Percentiles rank a stretch among this genome's conserved stretches.
These are phyloP conservation scores for Piper longum DNA, from an alignment of 164 flowering plant species.

Conservation along the genomic window DNA sequence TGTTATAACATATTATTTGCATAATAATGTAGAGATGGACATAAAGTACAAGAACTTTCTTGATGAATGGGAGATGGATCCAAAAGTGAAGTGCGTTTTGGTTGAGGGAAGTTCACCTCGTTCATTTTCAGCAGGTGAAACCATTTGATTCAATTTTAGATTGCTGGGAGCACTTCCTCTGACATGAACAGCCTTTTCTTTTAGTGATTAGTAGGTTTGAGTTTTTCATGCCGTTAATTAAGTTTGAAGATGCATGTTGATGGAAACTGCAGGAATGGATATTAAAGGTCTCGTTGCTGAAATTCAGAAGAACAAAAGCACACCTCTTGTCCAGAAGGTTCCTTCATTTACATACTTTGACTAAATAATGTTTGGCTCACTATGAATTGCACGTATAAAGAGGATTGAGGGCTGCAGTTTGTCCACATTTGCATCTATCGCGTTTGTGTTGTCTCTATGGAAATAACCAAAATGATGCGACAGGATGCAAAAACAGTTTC, in stretches of 20 bases:
- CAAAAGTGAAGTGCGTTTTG: conserved; percentile 73
- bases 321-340: conserved; percentile 80
- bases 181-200: too few relatives aligned
- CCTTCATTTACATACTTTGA: conserved; percentile 6
- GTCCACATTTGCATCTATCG: too few relatives aligned
- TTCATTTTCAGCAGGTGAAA: conserved; percentile 84
- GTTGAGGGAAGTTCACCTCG: conserved; percentile 82
- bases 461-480: too few relatives aligned
- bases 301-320: conserved; percentile 64
- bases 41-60: conserved; percentile 59
- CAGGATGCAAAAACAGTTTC: too few relatives aligned
- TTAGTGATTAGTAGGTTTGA: too few relatives aligned
- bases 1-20: too few relatives aligned
- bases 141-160: too few relatives aligned
- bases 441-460: too few relatives aligned
- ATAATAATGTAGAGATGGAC: conserved; percentile 70
- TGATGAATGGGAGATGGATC: conserved; percentile 86
- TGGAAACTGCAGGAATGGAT: conserved; percentile 78
- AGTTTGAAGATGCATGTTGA: conserved; percentile 25
- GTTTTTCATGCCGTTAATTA: neutral
- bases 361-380: neutral
- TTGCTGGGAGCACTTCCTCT: too few relatives aligned
- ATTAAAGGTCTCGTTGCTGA: conserved; percentile 85
- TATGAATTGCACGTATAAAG: too few relatives aligned
- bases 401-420: too few relatives aligned